Base-by-base conservation (phyloP, 257 asterid species). In the Jaltomata sinuosa region DNA sequence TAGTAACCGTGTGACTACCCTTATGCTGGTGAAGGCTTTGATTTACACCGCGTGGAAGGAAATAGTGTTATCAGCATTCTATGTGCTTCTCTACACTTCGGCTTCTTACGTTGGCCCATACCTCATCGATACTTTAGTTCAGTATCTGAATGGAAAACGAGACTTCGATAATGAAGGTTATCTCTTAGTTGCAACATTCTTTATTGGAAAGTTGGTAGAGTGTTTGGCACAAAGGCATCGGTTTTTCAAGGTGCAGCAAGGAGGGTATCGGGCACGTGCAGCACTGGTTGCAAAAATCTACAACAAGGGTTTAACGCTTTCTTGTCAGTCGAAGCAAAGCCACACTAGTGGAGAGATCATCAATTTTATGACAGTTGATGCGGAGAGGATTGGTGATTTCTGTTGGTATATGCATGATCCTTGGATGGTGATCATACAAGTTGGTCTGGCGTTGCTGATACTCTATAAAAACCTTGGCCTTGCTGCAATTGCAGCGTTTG, bases 331-430 rank as follows among this genome's bases (percentile, higher is more conserved):
- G 1, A 93, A 90, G 92, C 94, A 92, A 52, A 95, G 91, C 11
- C 97, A 90, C 6, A 92, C 98, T 5, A 85, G 93, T 9, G 99
- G 98, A 61, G 98, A 96, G 78, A 94, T 96, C 27, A 93, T 94
- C 76, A 96, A 96, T 87, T 89, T 88, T 57, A 96, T 96, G 99
- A 83, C 97, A 1, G 94, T 96, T 29, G 99, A 94, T 86, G 99
- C 97, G 1, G 98, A 93, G 88, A 88, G 97, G 87, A 90, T 96
- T 49, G 94, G 95, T 11, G 98, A 92, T 6, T 96, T 94, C 34
- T 88, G 93, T 52, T 94, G 98, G 99, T 96, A 92, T 67, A 61
- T 96, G 89, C 98, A 96, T 87, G 97, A 92, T 84, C 93, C 98
- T 1, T 96, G 99, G 99, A 87, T 89, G 92, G 94, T 93, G 53